phyloP scores from a whole-genome alignment of 257 asterid species.

The Phtheirospermum japonicum region DNA sequence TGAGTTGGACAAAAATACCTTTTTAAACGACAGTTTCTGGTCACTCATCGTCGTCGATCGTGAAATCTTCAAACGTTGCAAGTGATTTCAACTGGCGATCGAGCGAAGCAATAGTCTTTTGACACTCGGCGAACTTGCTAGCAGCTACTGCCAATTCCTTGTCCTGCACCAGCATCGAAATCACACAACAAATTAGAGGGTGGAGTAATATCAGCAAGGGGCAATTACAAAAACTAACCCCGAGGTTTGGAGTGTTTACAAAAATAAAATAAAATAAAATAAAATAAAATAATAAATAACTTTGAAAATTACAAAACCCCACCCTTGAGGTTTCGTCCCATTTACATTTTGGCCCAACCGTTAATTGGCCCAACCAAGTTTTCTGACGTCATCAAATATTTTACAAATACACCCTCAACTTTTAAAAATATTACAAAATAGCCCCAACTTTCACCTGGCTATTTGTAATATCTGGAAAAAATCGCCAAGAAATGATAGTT shows the following conservation, averaged over 20 bases:
- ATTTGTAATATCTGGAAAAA: too few relatives aligned
- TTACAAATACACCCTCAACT: background rate
- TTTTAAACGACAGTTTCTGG: conserved; percentile 12
- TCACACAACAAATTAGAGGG: background rate
- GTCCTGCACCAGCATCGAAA: conserved; percentile 42
- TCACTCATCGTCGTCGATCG: conserved; percentile 39
- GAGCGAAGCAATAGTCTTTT: conserved; percentile 79
- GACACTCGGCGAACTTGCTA: conserved; percentile 67
- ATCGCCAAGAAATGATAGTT: too few relatives aligned
- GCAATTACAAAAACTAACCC: background rate
- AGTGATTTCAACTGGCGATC: conserved; percentile 73
- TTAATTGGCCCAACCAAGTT: background rate
- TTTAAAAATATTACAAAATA: too few relatives aligned
- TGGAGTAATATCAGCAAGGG: background rate
- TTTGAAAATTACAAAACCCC: background rate
- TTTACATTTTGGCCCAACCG: background rate
- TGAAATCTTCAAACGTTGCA: conserved; percentile 59
- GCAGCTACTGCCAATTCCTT: conserved; percentile 72
- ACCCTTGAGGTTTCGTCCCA: background rate
- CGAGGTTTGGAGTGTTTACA: background rate
- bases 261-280: too few relatives aligned
- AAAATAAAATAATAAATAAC: background rate
- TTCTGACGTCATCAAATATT: background rate
- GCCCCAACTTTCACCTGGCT: background rate
- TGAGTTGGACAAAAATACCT: background rate